Conservation (phyloP, 2,329 filamentous ascomycete genomes). For the Alternaria viburni region DNA sequence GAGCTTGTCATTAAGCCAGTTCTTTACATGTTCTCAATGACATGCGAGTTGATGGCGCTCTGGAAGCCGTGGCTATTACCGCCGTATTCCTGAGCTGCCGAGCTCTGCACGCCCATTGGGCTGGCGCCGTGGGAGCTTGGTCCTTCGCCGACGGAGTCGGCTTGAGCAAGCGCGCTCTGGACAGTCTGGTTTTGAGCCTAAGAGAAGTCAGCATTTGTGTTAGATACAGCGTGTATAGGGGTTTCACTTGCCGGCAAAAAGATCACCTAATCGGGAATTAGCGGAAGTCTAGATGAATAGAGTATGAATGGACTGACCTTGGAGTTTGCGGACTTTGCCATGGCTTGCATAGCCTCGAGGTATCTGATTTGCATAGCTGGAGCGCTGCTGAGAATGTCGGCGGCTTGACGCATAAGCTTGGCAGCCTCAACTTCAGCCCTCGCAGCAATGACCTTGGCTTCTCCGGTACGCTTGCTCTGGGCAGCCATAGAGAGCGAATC, state of each 20-base stretch:
- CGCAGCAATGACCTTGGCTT: conserved; percentile 97
- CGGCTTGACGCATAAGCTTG: conserved; percentile 70
- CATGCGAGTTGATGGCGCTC: conserved; percentile 77
- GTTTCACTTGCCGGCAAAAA: too few species aligned
- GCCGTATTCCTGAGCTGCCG: conserved; percentile 44
- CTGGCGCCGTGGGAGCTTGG: conserved; percentile 54
- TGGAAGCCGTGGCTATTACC: conserved; percentile 67
- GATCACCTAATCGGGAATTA: too few species aligned
- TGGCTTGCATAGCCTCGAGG: conserved; percentile 97
- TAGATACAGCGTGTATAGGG: neutral
- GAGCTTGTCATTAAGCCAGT: neutral
- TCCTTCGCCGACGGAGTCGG: conserved; percentile 62
- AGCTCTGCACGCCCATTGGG: conserved; percentile 23
- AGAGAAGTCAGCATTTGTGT: neutral
- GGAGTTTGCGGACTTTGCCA: conserved; percentile 80
- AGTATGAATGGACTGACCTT: too few species aligned
- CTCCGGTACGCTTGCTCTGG: conserved; percentile 97
- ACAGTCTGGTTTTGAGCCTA: conserved; percentile 55
- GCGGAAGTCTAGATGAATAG: too few species aligned
- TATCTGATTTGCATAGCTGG: conserved; percentile 83
- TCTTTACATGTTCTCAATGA: conserved; percentile 81
- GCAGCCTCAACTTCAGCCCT: conserved; percentile 95
- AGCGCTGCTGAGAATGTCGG: conserved; percentile 78
- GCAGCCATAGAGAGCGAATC: conserved; percentile 98
- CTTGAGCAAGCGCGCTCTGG: conserved; percentile 57